Base-by-base conservation (phyloP, 2,329 filamentous ascomycete genomes). In the Colletotrichum theobromicola region DNA sequence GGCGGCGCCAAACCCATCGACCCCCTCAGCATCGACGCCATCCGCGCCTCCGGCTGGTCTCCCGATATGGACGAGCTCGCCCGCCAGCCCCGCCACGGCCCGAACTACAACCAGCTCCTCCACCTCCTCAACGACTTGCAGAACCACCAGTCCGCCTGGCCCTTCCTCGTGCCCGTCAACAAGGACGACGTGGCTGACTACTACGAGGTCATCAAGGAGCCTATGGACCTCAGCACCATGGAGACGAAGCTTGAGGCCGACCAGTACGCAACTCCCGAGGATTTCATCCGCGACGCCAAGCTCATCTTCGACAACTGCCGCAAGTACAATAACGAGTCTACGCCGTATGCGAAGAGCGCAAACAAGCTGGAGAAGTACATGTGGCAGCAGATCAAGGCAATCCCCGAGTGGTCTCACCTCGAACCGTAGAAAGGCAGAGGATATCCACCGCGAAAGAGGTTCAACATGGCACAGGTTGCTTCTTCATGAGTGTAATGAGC, bases 181-280 rank as follows among this genome's bases (percentile, higher is more conserved):
- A 93, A 94, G 78, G 97, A 99, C 80, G 97, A 98, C 78, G 97
- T 99, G 0, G 93, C 95, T n/a, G 97, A 99, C 83, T 99, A 99
- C 86, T 98, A 98, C 87, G 95, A 98, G 74, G 96, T 98, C 75
- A 99, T 99, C 87, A 96, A 96, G 82, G 94, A 98, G 83, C 97
- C 97, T 42, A 99, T 99, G 97, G 97, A 98, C 82, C 88, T 98
- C 62, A 93, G 91, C 62, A 98, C 96, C 24, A 98, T 99, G 96
- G 97, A 98, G 84, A 92, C 92, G 78, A 98, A 98, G 84, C 93
- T 98, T 77, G 96, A 98, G 81, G 95, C 95, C 50, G 97, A 98
- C 84, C 91, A 96, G 80, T 99, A 99, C 82, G 91, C 92, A 18
- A 95, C 92, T 0, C 96, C 97, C 0, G 95, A 98, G 81, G 97